Evolutionary conservation across 345 rosid genomes (phyloP), one percentile per base, ranked within the genome.

Genomic region (Citrus hindsii): DNA sequence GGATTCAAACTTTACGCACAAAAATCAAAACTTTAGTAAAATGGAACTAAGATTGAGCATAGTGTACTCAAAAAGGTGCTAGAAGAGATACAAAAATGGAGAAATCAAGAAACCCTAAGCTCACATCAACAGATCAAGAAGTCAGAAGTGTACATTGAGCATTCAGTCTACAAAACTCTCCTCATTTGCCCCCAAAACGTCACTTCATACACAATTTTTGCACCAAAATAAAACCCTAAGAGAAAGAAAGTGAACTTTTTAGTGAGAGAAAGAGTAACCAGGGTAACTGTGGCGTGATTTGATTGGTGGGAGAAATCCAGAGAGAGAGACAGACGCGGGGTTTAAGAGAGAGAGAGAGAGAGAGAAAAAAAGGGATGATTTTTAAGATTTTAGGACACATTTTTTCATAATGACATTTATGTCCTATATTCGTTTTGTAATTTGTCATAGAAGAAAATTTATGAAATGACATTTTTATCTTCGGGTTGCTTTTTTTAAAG

Each of bases 121-220:
- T 86, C 79, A 80, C 86, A 63, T 77, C 38, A 78, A 35, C 58
- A 82, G 86, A 86, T 86, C 86, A 71, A 82, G 88, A 83, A 74
- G 48, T n/a, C 35, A 68, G 19, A 46, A 61, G 5, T 56, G 35
- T 5, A 12, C 74, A 67, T 59, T 74, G 75, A 64, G 32, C 22
- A 53, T 58, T 67, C 71, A 76, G 65, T 48, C 51, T 8, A 51
- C 61, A 46, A 65, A 71, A 22, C 32, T 7, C 62, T 28, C 40
- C 48, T 13, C 77, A 75, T 46, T 46, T 28, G 19, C 37, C 32
- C 69, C 37, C 65, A 74, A 28, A 64, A 7, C n/a, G 59, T 72
- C 65, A 59, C 33, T 60, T 24, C 67, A 37, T 40, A 6, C 59
- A 51, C 6, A 18, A 30, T 30, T 19, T 65, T 33, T 6, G n/a